These are phyloP conservation scores for Besnoitia besnoiti DNA, from an alignment of 169 alveolate species.

Conservation along the genomic window DNA sequence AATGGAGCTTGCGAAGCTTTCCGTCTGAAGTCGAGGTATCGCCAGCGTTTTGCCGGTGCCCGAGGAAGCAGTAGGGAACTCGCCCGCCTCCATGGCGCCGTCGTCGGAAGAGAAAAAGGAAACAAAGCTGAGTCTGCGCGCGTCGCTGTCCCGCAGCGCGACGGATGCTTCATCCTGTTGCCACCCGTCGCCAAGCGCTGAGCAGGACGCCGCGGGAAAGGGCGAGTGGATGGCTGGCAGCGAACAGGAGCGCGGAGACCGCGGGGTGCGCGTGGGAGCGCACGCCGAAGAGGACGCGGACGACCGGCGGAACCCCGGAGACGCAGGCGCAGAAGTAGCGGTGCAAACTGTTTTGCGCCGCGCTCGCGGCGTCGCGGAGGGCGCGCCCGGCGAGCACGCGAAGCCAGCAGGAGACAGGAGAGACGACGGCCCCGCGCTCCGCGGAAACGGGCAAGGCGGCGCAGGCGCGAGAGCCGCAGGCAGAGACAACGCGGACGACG, in stretches of 20 bases:
- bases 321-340: neutral
- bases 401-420: neutral
- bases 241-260: neutral
- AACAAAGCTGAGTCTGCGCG: neutral
- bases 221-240: neutral
- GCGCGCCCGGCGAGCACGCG: no score
- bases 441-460: neutral
- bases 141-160: neutral
- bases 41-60: neutral
- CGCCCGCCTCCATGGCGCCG: neutral
- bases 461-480: neutral
- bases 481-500: neutral
- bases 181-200: neutral
- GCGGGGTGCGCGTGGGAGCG: neutral
- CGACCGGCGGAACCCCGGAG: neutral
- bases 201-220: neutral
- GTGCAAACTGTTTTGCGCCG: no score
- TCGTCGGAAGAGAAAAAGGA: neutral
- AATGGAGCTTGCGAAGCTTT: neutral
- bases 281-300: neutral
- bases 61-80: neutral
- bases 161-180: neutral
- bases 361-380: no score
- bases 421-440: neutral
- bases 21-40: neutral